Percentiles rank a stretch among this genome's conserved stretches.
Evolutionary conservation across 345 rosid genomes (phyloP).

Genomic region (Viola odorata): DNA sequence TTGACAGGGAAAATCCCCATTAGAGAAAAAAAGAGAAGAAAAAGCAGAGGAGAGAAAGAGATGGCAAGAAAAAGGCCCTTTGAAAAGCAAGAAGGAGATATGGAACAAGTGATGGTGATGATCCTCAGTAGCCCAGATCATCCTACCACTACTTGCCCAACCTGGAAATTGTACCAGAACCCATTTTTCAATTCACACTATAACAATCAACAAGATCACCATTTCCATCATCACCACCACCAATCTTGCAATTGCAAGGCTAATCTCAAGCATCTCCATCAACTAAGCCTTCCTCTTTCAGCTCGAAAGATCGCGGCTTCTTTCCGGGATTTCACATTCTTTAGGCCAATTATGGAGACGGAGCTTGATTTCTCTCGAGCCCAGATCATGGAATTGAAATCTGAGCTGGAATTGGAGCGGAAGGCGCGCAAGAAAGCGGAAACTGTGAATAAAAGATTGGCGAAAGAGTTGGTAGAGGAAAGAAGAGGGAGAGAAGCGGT

Average conservation of each 20-base stretch:
- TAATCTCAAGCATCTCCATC: constrained; percentile 21
- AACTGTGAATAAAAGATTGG: constrained; percentile 51
- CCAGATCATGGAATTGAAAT: constrained; percentile 59
- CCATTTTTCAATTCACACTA: constrained; percentile 45
- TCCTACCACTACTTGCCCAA: constrained; percentile 39
- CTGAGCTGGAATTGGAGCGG: constrained; percentile 62
- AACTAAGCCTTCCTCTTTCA: constrained; percentile 21
- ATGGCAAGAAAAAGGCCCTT: constrained; percentile 12
- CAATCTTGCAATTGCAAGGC: constrained; percentile 18
- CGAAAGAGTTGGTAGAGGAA: constrained; percentile 60
- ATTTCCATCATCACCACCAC: constrained; percentile 7
- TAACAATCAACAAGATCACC: background rate
- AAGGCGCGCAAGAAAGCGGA: constrained; percentile 58
- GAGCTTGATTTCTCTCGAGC: constrained; percentile 42
- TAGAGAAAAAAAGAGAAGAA: constrained; percentile 13
- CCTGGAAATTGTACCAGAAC: constrained; percentile 74
- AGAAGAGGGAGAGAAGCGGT: constrained; percentile 53
- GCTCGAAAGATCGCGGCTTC: constrained; percentile 42
- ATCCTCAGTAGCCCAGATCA: constrained; percentile 34
- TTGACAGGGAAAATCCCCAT: constrained; percentile 31
- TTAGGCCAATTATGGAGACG: constrained; percentile 46
- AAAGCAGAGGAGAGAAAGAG: constrained; percentile 15
- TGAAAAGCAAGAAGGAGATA: constrained; percentile 28
- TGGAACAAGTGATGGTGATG: constrained; percentile 46
- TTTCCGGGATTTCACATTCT: constrained; percentile 63